These are phyloP conservation scores for Carallia pectinifolia DNA, from an alignment of 345 rosid genomes.

Conservation along the genomic window DNA sequence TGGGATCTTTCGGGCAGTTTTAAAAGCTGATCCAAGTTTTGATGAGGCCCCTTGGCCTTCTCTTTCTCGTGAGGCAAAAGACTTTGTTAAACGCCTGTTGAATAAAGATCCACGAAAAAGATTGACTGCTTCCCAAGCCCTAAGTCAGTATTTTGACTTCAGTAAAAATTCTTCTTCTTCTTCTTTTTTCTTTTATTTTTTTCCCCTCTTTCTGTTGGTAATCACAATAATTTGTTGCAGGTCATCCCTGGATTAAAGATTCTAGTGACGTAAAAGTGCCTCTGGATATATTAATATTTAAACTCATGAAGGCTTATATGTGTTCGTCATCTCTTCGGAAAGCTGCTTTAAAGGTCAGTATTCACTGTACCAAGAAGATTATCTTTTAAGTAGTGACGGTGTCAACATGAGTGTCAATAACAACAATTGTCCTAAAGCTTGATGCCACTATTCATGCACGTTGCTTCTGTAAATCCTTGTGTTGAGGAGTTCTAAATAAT, in stretches of 20 bases:
- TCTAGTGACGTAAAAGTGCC: constrained; percentile 52
- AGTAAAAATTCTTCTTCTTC: not conserved
- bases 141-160: constrained; percentile 47
- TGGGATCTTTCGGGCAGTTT: constrained; percentile 81
- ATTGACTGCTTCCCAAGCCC: constrained; percentile 89
- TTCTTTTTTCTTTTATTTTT: not conserved
- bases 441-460: not conserved
- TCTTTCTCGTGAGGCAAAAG: constrained; percentile 76
- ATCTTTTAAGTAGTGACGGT: not conserved
- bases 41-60: constrained; percentile 93
- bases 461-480: not conserved
- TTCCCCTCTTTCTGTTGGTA: not conserved
- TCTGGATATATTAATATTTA: constrained; percentile 66
- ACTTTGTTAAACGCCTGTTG: constrained; percentile 74
- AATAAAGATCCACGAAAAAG: constrained; percentile 86
- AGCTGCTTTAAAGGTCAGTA: constrained; percentile 81
- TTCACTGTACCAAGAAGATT: not conserved
- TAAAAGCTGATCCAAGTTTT: constrained; percentile 87
- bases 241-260: constrained; percentile 86
- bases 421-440: not conserved
- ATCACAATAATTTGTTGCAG: constrained; percentile 35
- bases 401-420: not conserved
- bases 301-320: constrained; percentile 78
- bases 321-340: constrained; percentile 78
- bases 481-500: not conserved